These are phyloP conservation scores for Geosmithia flava DNA, from an alignment of 2,329 filamentous ascomycete species.

Conservation along the genomic window DNA sequence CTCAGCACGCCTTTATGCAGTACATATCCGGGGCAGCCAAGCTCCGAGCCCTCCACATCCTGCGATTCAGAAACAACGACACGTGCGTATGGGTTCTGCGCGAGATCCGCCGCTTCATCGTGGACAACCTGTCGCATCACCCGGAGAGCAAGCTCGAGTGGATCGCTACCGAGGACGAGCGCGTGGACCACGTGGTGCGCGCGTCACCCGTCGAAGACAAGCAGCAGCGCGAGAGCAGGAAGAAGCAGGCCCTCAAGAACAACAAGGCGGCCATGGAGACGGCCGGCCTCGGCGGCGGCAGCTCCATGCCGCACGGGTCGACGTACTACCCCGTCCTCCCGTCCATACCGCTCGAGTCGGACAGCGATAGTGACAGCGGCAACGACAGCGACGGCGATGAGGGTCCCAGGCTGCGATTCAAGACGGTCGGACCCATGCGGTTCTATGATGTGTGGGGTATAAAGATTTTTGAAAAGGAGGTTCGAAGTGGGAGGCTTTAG, in stretches of 20 bases:
- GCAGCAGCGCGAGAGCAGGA: conserved; percentile 9
- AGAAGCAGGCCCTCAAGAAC: conserved; percentile 17
- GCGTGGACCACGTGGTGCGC: conserved; percentile 35
- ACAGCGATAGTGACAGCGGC: conserved; percentile 17
- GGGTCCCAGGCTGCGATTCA: conserved; percentile 19
- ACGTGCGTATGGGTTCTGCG: conserved; percentile 43
- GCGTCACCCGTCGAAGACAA: conserved; percentile 17
- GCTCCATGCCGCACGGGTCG: conserved; percentile 4
- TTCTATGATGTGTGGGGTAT: conserved; percentile 32
- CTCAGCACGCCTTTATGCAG: conserved; percentile 46
- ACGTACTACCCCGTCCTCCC: conserved; percentile 12
- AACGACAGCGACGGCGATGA: conserved; percentile 18
- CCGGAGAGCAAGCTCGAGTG: conserved; percentile 44
- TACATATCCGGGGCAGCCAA: conserved; percentile 31
- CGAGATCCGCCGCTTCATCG: conserved; percentile 44
- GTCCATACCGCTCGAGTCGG: conserved; percentile 13
- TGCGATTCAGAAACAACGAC: conserved; percentile 41
- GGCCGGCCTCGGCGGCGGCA: conserved; percentile 1
- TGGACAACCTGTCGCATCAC: conserved; percentile 44
- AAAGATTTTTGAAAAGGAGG: conserved; percentile 46
- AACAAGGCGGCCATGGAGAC: conserved; percentile 11
- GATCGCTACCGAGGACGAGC: conserved; percentile 40
- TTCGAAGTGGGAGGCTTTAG: conserved; percentile 11
- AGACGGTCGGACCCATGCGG: conserved; percentile 21
- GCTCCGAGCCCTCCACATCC: conserved; percentile 42